Conservation (phyloP, 2,329 filamentous ascomycete species). For the Talaromyces pinophilus region DNA sequence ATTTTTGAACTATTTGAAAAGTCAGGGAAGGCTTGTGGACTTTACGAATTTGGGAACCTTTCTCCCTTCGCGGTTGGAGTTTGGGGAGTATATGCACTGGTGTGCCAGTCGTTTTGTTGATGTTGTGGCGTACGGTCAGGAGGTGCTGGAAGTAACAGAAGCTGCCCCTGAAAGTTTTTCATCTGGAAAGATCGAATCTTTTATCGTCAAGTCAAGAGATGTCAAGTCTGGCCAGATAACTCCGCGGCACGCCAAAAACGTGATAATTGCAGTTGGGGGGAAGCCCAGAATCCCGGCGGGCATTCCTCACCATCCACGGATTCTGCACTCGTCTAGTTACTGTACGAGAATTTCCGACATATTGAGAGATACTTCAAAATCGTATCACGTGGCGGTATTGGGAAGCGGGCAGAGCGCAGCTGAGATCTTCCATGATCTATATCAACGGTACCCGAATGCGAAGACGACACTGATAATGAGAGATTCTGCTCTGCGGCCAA, state of each 20-base stretch:
- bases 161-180: background rate
- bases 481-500: slow-evolving; percentile 79
- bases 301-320: slow-evolving; percentile 67
- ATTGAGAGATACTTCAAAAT: slow-evolving; percentile 40
- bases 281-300: slow-evolving; percentile 69
- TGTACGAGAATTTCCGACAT: slow-evolving; percentile 49
- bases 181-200: slow-evolving; percentile 56
- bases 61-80: slow-evolving; percentile 80
- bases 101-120: slow-evolving; percentile 76
- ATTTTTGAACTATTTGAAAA: slow-evolving; percentile 90
- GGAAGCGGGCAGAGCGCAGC: slow-evolving; percentile 91
- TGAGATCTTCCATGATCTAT: slow-evolving; percentile 91
- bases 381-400: slow-evolving; percentile 77
- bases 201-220: slow-evolving; percentile 68
- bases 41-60: slow-evolving; percentile 93
- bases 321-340: slow-evolving; percentile 90
- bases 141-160: slow-evolving; percentile 66
- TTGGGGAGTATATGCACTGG: slow-evolving; percentile 95
- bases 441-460: slow-evolving; percentile 77
- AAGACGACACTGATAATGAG: slow-evolving; percentile 78
- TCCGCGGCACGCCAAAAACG: slow-evolving; percentile 49
- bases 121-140: slow-evolving; percentile 72
- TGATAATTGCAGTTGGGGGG: slow-evolving; percentile 67
- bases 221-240: slow-evolving; percentile 48
- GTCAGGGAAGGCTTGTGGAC: slow-evolving; percentile 76